phyloP scores from a whole-genome alignment of 768 basidiomycete species.

The Mycena floridula region DNA sequence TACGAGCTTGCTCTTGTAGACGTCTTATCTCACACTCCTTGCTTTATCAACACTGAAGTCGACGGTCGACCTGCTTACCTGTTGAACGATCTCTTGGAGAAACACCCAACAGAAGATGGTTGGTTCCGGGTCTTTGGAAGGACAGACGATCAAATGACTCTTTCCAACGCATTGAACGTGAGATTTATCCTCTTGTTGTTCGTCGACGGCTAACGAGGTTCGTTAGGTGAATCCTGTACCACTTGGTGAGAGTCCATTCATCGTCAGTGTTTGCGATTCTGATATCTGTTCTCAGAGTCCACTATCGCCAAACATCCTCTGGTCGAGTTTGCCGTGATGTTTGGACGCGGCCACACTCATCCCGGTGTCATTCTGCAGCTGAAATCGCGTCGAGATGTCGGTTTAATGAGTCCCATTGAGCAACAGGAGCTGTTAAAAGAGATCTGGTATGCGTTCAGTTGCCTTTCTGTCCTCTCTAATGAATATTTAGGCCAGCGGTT shows the following conservation, averaged over 20 bases:
- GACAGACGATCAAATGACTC: constrained; percentile 32
- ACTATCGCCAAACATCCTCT: constrained; percentile 21
- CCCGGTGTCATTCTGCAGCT: constrained; percentile 28
- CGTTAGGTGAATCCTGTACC: constrained; percentile 28
- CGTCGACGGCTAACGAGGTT: neutral
- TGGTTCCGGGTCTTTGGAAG: constrained; percentile 23
- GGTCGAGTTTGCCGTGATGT: constrained; percentile 20
- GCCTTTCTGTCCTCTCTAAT: neutral
- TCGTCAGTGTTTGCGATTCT: neutral
- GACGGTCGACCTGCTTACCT: constrained; percentile 19
- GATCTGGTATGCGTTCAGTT: neutral
- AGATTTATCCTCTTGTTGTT: neutral
- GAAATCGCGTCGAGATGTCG: constrained; percentile 13
- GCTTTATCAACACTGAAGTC: constrained; percentile 17
- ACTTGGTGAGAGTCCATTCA: constrained; percentile 14
- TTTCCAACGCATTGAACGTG: constrained; percentile 27
- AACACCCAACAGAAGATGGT: constrained; percentile 22
- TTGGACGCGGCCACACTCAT: constrained; percentile 25
- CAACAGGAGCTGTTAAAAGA: constrained; percentile 17
- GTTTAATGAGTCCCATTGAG: constrained; percentile 13
- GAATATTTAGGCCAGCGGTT: constrained; percentile 26
- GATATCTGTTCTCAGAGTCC: constrained; percentile 17
- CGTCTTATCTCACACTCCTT: constrained; percentile 9
- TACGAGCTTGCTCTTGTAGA: neutral
- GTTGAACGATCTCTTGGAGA: constrained; percentile 23